Base-by-base conservation (phyloP, 805 yeast species). In the Tanozyma kutaoensis region DNA sequence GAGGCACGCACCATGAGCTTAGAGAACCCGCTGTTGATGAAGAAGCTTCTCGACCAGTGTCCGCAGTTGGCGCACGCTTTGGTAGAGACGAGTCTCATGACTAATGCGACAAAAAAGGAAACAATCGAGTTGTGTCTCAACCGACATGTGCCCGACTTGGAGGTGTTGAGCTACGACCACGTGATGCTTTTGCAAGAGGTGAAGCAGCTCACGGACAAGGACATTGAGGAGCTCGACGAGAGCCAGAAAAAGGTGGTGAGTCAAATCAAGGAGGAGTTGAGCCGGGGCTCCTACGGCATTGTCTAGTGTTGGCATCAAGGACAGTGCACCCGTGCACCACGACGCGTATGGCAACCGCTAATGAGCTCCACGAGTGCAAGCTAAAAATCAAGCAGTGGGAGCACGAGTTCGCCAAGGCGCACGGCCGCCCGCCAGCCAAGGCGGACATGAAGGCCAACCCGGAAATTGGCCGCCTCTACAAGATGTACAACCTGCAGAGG, bases 21-120 rank as follows among this genome's bases (percentile, higher is more conserved):
- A 22, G 62, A 60, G 15, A 65, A 74, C 32, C 79, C 81, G 0
- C 60, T 59, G 5, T 52, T 72, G 31, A 72, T 79, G 58, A 65
- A 58, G 27, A 66, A 64, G 22, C 52, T 86, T 19, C 54, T 86
- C 12, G 62, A 62, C 15, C 69, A 69, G 35, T 72, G 74, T 32
- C 96, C 96, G 0, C 96, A 88, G 47, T 57, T 88, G 24, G 56
- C 81, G 2, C 84, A 74, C 47, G 91, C 94, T 0, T 56, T 82
- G 16, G 88, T 85, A 3, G 95, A 86, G 43, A 59, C 75, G 2
- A 51, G 82, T 12, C 34, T 58, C 15, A 33, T 57, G 30, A 38
- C 53, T 15, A 54, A 52, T 26, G 38, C 52, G 3, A 42, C 58
- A 8, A 51, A 48, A 12, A 52, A 49, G 12, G 64, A 57, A 13